Base-by-base conservation (phyloP, 2,329 filamentous ascomycete genomes). In the Penicillium sp. region DNA sequence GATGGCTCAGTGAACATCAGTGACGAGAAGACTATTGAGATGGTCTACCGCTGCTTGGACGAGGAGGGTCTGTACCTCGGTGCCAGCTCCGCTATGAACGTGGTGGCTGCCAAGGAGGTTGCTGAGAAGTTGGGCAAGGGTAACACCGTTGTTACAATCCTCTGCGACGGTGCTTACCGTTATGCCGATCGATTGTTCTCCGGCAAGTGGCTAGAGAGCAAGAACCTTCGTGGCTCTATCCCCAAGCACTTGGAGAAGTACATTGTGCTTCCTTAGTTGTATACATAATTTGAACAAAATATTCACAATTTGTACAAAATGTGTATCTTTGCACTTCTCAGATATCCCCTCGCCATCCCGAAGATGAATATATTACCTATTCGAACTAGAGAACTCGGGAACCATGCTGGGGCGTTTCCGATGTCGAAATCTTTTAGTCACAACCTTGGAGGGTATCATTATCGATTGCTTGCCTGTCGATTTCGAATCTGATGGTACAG, bases 161-260 rank as follows among this genome's bases (percentile, higher is more conserved):
- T 99, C 42, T 96, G 91, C 69, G 94, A 99, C 71, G 94, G 94
- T 56, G 94, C 94, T n/a, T 97, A 99, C 72, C 81, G 94, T 68
- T 99, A 99, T 72, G 94, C 94, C 5, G 94, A 99, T 61, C 82
- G 94, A 34, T 74, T 99, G 58, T 99, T 99, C 77, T 96, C 90
- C 43, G 85, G 85, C 73, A 92, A 88, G 74, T 99, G 94, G 94
- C 77, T 99, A 63, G 81, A 86, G 72, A 85, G 87, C 67, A 99
- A 97, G 85, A 89, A 88, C 54, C 78, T 99, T 60, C 74, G 94
- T 43, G 83, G 79, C 27, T 87, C 92, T 41, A 88, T 99, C 71
- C 94, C 94, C 6, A 83, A 90, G 77, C 87, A 90, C 70, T 75
- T 97, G 70, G 84, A 89, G 72, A 96, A 92, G 81, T 97, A 99